Percentiles rank a stretch among this genome's conserved stretches.
phyloP scores from a whole-genome alignment of 306 rosid species.

The Rosa multiflora region DNA sequence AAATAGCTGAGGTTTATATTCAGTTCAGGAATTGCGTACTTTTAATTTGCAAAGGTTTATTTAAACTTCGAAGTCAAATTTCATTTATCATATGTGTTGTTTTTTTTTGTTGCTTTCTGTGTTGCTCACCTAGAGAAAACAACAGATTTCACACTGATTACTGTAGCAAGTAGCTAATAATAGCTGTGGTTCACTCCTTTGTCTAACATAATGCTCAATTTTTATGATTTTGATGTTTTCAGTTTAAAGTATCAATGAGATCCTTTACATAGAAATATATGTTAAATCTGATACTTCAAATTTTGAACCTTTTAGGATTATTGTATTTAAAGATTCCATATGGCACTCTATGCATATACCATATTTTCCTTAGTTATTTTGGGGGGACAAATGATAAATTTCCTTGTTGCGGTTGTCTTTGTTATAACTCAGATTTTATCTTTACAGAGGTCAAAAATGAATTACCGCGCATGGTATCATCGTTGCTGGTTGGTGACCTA shows the following conservation, averaged over 20 bases:
- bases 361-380: neutral
- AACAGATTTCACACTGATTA: neutral
- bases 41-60: constrained; percentile 38
- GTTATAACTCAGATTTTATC: constrained; percentile 22
- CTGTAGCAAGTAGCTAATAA: neutral
- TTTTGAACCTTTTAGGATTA: neutral
- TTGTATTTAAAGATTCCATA: neutral
- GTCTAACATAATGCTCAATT: neutral
- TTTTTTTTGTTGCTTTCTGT: neutral
- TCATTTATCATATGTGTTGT: neutral
- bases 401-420: neutral
- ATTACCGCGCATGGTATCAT: constrained; percentile 94
- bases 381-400: neutral
- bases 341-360: constrained; percentile 1
- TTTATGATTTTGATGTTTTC: neutral
- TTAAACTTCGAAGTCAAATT: constrained; percentile 23
- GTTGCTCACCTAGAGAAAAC: constrained; percentile 6
- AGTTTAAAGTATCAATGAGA: neutral
- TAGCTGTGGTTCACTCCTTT: neutral
- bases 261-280: neutral
- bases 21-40: constrained; percentile 41
- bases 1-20: constrained; percentile 84
- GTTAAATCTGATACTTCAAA: neutral
- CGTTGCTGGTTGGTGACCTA: constrained; percentile 78
- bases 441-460: constrained; percentile 84